Evolutionary conservation across 2,329 filamentous ascomycete species (phyloP).

Genomic region (Cladosporium sp.): DNA sequence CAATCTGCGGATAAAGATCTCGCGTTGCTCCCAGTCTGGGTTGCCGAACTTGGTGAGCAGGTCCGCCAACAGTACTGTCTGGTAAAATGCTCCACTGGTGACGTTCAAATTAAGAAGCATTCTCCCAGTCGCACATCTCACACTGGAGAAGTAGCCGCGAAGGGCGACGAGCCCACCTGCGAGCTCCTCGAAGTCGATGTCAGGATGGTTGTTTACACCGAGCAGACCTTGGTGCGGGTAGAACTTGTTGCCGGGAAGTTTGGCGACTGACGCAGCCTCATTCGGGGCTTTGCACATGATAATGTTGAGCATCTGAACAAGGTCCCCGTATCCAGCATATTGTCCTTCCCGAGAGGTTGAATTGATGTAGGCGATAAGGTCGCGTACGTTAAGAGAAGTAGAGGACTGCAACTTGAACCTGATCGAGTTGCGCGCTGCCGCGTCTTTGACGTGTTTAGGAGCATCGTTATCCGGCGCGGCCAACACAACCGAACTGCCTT

Average conservation of each 20-base stretch:
- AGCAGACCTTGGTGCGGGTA: constrained; percentile 45
- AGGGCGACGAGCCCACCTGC: constrained; percentile 58
- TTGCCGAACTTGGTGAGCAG: constrained; percentile 41
- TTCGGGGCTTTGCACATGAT: constrained; percentile 55
- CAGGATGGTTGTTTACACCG: constrained; percentile 23
- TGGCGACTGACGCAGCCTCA: constrained; percentile 43
- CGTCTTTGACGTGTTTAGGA: constrained; percentile 26
- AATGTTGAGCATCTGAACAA: constrained; percentile 62
- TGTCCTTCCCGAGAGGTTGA: constrained; percentile 39
- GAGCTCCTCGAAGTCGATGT: constrained; percentile 44
- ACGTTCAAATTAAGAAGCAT: constrained; percentile 66
- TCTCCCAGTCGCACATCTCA: constrained; percentile 59
- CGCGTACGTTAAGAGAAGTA: constrained; percentile 39
- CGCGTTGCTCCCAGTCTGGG: constrained; percentile 26
- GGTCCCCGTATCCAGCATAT: constrained; percentile 51
- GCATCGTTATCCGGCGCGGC: background rate
- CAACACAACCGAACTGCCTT: background rate
- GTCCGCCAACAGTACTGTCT: constrained; percentile 36
- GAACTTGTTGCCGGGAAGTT: constrained; percentile 57
- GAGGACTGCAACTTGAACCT: constrained; percentile 41
- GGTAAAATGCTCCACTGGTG: constrained; percentile 61
- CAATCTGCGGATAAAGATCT: constrained; percentile 34
- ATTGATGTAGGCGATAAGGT: constrained; percentile 48
- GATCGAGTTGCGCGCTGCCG: constrained; percentile 38
- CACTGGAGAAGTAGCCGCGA: constrained; percentile 64